Evolutionary conservation across 495 filamentous ascomycete genomes (phyloP).

Genomic region (Neurospora tetraspora): DNA sequence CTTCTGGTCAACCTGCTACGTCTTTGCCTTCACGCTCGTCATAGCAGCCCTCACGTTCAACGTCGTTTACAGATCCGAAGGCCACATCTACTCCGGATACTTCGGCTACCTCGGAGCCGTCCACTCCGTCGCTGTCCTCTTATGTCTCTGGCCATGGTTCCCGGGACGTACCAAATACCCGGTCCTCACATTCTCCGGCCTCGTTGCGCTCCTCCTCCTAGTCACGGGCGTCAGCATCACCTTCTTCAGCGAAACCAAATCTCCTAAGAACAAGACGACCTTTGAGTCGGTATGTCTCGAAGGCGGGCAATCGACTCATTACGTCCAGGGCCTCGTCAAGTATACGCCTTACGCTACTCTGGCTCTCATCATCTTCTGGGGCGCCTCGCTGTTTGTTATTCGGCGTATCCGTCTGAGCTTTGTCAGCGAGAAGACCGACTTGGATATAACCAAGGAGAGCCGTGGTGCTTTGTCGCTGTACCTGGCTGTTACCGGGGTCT

Average conservation of each 20-base stretch:
- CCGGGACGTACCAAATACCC: not conserved
- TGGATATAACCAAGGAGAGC: not conserved
- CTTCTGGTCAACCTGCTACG: not conserved
- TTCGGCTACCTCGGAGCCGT: constrained; percentile 74
- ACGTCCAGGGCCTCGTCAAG: not conserved
- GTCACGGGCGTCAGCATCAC: not conserved
- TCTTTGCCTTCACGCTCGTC: not conserved
- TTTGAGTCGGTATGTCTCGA: not conserved
- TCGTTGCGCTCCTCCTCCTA: not conserved
- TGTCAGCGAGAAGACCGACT: not conserved
- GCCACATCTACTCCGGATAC: constrained; percentile 35
- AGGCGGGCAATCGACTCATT: not conserved
- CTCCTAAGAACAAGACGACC: not conserved
- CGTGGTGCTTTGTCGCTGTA: not conserved
- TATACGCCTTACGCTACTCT: not conserved
- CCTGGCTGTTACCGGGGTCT: not conserved
- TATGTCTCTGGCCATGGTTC: not conserved
- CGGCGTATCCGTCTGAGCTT: not conserved
- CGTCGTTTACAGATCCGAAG: not conserved
- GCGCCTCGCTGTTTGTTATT: not conserved
- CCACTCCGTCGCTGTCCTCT: constrained; percentile 67
- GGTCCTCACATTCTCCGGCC: not conserved
- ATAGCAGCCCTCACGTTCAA: not conserved
- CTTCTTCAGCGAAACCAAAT: not conserved
- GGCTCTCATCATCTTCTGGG: not conserved